Evolutionary conservation across 257 asterid genomes (phyloP), one percentile per base, ranked within the genome.

Genomic region (Handroanthus guayacan): DNA sequence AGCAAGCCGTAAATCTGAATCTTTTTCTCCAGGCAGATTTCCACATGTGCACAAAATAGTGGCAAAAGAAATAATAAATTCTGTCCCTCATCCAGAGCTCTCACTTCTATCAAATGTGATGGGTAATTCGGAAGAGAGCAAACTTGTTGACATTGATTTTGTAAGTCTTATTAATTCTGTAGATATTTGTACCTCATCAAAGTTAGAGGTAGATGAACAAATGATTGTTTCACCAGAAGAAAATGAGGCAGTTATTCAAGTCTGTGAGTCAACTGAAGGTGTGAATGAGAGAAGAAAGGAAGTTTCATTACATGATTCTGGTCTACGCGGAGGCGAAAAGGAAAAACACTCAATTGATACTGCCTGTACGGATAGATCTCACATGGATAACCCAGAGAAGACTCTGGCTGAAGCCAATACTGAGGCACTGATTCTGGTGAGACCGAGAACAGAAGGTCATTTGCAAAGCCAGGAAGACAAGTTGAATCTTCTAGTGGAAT

Each of bases 151-250:
- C 57, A 14, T 72, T 75, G 86, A 81, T 75, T 79, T 44, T 43
- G 60, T 71, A 67, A 75, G 48, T 65, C 70, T 60, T 51, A 43
- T 64, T 45, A 74, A 74, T 62, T 71, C 56, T 78, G 52, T 14
- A 25, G 62, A 75, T 71, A 69, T 63, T 36, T 17, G 79, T 62
- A 62, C 79, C 18, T 62, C 81, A 72, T 72, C 82, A 70, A 72
- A 69, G 74, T 34, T 66, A 72, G 85, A 78, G 69, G 76, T 78
- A 72, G 84, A 84, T 76, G 76, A 80, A 60, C 64, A 82, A 62
- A 82, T 70, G 62, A 76, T 58, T 71, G 63, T 45, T 72, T 54
- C 74, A 57, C 84, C 37, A 72, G 62, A 78, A 61, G 80, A 83
- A 76, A 73, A 57, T 73, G 75, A 74, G 51, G 60, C 69, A 57